Percentiles rank a stretch among this genome's conserved stretches.
Conservation (phyloP, 805 yeast genomes). For the Candida nemodendra region DNA sequence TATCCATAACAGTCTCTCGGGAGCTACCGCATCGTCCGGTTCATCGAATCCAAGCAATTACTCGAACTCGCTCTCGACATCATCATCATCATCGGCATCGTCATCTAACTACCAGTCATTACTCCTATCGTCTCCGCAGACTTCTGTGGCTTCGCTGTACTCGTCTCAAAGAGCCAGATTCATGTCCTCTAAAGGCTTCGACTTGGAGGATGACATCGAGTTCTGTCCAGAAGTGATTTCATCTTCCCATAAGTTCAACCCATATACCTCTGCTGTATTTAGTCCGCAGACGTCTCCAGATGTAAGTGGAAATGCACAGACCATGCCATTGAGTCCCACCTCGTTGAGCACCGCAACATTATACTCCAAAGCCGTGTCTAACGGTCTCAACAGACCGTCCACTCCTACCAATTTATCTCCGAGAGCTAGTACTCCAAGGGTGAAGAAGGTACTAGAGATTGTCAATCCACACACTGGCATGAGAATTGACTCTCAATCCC, state of each 20-base stretch:
- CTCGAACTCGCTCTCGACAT: conserved; percentile 11
- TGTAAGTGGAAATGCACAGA: conserved; percentile 23
- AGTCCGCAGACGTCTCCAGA: conserved; percentile 48
- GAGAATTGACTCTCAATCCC: conserved; percentile 45
- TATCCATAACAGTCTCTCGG: conserved; percentile 12
- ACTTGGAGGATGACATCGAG: conserved; percentile 60
- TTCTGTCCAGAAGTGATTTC: conserved; percentile 56
- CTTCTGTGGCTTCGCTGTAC: conserved; percentile 25
- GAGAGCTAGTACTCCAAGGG: conserved; percentile 53
- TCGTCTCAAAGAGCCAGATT: conserved; percentile 45
- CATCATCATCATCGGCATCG: conserved; percentile 18
- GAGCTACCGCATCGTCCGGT: conserved; percentile 5
- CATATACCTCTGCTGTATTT: conserved; percentile 63
- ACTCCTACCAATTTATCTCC: conserved; percentile 34
- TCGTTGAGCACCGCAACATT: conserved; percentile 12
- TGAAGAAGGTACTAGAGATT: conserved; percentile 58
- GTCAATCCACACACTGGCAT: conserved; percentile 61
- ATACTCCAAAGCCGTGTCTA: conserved; percentile 10
- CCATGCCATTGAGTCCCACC: conserved; percentile 15
- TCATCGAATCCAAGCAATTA: conserved; percentile 7
- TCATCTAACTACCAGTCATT: conserved; percentile 25
- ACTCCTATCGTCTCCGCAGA: conserved; percentile 27
- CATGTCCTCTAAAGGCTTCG: conserved; percentile 59
- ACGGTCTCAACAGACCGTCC: conserved; percentile 2
- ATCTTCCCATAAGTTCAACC: conserved; percentile 50